A percentile compares a stretch with the other conserved stretches of the same genome.
Conservation (phyloP, 805 yeast species). For the Pichia kluyveri region DNA sequence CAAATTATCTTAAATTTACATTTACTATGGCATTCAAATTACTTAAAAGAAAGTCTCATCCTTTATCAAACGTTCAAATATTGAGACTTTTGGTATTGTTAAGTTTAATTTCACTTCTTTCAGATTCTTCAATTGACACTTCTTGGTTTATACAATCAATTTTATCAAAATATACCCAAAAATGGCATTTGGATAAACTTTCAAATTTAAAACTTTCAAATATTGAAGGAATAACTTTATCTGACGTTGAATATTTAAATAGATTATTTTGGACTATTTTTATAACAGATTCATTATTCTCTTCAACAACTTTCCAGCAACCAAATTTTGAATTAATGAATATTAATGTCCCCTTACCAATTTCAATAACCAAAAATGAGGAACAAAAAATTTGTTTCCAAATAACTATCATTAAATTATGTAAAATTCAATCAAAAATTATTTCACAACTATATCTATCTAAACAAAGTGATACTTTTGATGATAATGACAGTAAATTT, state of each 20-base stretch:
- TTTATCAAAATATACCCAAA: slow-evolving; percentile 40
- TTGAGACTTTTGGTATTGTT: slow-evolving; percentile 2
- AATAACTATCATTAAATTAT: slow-evolving; percentile 31
- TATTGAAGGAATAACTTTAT: slow-evolving; percentile 15
- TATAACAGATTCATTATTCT: slow-evolving; percentile 21
- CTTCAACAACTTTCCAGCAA: slow-evolving; percentile 20
- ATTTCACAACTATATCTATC: slow-evolving; percentile 12
- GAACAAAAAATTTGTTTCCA: slow-evolving; percentile 30
- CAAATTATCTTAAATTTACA: slow-evolving; percentile 37
- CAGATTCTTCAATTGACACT: neutral
- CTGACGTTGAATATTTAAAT: slow-evolving; percentile 34
- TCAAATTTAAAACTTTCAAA: slow-evolving; percentile 11
- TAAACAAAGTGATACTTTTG: neutral
- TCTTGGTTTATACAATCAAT: slow-evolving; percentile 35
- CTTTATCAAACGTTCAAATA: slow-evolving; percentile 3
- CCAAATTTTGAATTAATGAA: slow-evolving; percentile 22
- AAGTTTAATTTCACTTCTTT: neutral
- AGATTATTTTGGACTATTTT: slow-evolving; percentile 28
- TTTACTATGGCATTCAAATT: slow-evolving; percentile 41
- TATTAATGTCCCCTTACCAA: slow-evolving; percentile 23
- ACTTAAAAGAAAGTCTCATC: slow-evolving; percentile 5
- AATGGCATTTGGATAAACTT: slow-evolving; percentile 35
- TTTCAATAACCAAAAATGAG: slow-evolving; percentile 32
- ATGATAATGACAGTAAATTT: slow-evolving; percentile 12
- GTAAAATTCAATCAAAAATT: slow-evolving; percentile 39